Conservation (phyloP, 345 rosid genomes). For the Linum lewisii region DNA sequence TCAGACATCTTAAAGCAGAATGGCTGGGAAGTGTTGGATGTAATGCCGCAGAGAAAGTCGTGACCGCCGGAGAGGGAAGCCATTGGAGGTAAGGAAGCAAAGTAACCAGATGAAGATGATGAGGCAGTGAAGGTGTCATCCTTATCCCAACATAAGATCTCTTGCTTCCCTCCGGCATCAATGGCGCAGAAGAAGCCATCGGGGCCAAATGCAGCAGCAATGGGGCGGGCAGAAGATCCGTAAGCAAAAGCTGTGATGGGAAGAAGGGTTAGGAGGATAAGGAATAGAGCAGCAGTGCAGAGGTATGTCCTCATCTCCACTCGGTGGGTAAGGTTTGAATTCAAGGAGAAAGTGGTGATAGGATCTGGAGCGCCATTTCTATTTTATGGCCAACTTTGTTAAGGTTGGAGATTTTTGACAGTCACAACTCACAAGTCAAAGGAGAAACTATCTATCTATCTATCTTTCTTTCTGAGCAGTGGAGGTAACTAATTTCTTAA, state of each 20-base stretch:
- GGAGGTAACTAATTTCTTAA: too few species aligned
- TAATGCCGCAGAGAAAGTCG: conserved; percentile 68
- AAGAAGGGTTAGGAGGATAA: not conserved
- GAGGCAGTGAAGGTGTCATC: conserved; percentile 36
- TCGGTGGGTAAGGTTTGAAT: not conserved
- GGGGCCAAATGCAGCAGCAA: conserved; percentile 72
- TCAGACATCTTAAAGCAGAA: conserved; percentile 52
- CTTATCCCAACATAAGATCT: conserved; percentile 70
- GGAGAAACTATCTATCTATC: too few species aligned
- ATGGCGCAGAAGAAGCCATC: conserved; percentile 92
- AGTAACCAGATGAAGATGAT: conserved; percentile 16
- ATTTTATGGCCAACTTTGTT: too few species aligned
- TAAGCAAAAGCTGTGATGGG: conserved; percentile 39
- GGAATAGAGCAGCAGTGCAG: not conserved
- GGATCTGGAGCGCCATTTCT: too few species aligned
- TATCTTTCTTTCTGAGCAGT: too few species aligned
- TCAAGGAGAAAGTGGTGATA: not conserved
- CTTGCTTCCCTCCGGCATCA: conserved; percentile 77
- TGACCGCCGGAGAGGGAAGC: conserved; percentile 70
- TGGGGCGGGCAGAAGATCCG: conserved; percentile 79
- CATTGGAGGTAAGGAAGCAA: conserved; percentile 24
- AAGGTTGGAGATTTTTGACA: too few species aligned
- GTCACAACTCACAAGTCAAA: too few species aligned
- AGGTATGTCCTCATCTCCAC: not conserved
- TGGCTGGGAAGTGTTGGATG: conserved; percentile 55